Evolutionary conservation across 2,329 filamentous ascomycete genomes (phyloP), one percentile per base, ranked within the genome.

Genomic region (Colletotrichum sp.): DNA sequence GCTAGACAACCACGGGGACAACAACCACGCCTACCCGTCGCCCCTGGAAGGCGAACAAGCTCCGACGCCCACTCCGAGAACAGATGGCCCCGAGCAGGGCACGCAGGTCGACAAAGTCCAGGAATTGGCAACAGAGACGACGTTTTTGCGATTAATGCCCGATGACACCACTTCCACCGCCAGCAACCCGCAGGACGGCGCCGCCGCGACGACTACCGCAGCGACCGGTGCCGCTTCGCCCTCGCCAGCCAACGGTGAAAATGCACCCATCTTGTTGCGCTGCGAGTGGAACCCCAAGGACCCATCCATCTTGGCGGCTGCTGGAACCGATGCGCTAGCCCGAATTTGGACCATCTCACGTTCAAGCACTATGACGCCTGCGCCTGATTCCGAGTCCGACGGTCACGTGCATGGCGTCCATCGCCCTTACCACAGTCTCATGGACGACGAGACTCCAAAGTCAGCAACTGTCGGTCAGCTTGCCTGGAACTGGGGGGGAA

Each of bases 281-380:
- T 93, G 91, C 89, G 90, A 92, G 87, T 93, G 91, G 90, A 92
- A 90, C 87, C 92, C 92, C 79, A 87, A 83, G 84, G 89, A 93
- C 86, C 89, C 91, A 83, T 90, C 89, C 75, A 86, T 92, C 85
- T 87, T 93, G 88, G 92, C 91, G 84, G 91, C 91, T 87, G 91
- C 90, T 86, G 92, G 92, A 81, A 93, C 91, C 83, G 92, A 93
- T 87, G 90, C 91, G 85, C 90, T 93, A 90, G 92, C 91, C 87
- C 91, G 91, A 78, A 88, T 93, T 85, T 93, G 92, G 91, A 92
- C 90, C 77, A 84, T 93, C 79, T 89, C 89, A 83, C 89, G 89
- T 88, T 86, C 86, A 81, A 84, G 87, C 79, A 85, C 86, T 79
- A 75, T 75, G 69, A 75, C 73, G 73, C 73, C 73, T 16, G 59